Evolutionary conservation across 208 protist genomes (phyloP).

Genomic region (Entamoeba histolytica): DNA sequence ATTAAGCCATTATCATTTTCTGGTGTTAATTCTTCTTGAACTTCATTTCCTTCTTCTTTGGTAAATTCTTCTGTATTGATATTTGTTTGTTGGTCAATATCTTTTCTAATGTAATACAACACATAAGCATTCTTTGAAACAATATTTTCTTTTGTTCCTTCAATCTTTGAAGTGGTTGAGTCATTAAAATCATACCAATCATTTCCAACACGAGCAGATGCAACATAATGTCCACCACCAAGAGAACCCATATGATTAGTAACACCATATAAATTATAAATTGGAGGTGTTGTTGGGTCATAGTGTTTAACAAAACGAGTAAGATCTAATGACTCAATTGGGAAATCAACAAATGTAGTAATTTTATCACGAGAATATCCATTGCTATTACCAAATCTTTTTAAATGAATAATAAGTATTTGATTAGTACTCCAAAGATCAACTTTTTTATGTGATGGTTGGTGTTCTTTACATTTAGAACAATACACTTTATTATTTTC

Average conservation of each 20-base stretch:
- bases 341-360: slow-evolving; percentile 19
- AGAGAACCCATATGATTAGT: slow-evolving; percentile 27
- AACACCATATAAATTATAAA: slow-evolving; percentile 33
- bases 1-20: no score
- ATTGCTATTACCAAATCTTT: not conserved
- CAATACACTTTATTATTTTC: not conserved
- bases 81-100: not conserved
- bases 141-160: not conserved
- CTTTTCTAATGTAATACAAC: slow-evolving; percentile 31
- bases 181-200: slow-evolving; percentile 28
- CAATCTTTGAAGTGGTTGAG: not conserved
- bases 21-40: no score
- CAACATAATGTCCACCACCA: slow-evolving; percentile 15
- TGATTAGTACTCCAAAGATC: not conserved
- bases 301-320: not conserved
- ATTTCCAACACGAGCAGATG: not conserved
- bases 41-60: no score
- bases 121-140: slow-evolving; percentile 32
- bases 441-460: not conserved
- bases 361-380: slow-evolving; percentile 12
- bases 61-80: no score
- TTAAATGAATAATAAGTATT: not conserved
- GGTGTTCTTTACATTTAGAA: not conserved
- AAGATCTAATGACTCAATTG: slow-evolving; percentile 19
- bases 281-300: not conserved